Conservation (phyloP, 352 stramenopile genomes). For the Phytophthora palmivora region DNA sequence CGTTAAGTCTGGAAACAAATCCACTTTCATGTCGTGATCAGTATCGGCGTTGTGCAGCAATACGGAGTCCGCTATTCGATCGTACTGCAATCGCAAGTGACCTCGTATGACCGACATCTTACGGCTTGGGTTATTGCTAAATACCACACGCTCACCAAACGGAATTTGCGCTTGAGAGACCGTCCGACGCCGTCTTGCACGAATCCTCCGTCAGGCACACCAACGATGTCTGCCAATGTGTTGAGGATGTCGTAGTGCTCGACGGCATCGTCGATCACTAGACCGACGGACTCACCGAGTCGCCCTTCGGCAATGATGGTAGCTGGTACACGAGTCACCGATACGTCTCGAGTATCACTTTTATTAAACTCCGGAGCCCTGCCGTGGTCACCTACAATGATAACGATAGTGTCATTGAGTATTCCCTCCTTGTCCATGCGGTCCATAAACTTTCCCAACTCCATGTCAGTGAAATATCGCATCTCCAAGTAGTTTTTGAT, state of each 20-base stretch:
- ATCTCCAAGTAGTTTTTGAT: too few relatives aligned
- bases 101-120: constrained; percentile 24
- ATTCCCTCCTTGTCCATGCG: too few relatives aligned
- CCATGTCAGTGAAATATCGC: too few relatives aligned
- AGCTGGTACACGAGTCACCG: constrained; percentile 9
- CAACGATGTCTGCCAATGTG: constrained; percentile 18
- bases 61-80: neutral
- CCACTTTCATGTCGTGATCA: constrained; percentile 13
- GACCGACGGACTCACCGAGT: constrained; percentile 5
- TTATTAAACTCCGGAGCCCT: too few relatives aligned
- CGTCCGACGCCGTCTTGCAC: constrained; percentile 14
- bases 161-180: constrained; percentile 17
- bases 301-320: constrained; percentile 19
- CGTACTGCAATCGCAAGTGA: constrained; percentile 15
- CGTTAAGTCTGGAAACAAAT: constrained; percentile 10
- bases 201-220: constrained; percentile 9
- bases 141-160: constrained; percentile 3
- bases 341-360: constrained; percentile 18
- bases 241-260: constrained; percentile 30
- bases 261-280: constrained; percentile 15
- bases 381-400: too few relatives aligned
- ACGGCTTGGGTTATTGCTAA: constrained; percentile 13
- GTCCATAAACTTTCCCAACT: too few relatives aligned
- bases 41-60: constrained; percentile 16
- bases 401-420: too few relatives aligned